Evolutionary conservation across 805 yeast genomes (phyloP).

Genomic region (Candida silvicultrix): DNA sequence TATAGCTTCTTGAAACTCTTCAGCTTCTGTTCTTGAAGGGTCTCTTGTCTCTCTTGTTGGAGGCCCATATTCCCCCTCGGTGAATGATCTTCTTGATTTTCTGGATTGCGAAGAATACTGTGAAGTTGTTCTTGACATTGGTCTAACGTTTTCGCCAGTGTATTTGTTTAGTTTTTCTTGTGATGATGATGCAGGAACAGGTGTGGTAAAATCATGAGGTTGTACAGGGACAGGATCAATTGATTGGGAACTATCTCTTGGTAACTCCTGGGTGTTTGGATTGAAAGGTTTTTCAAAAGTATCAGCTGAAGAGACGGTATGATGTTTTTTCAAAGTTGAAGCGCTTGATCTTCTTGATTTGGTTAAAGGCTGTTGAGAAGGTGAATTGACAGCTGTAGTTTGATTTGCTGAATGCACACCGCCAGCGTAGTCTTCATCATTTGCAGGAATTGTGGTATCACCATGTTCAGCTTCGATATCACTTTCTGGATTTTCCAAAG

Average conservation of each 20-base stretch:
- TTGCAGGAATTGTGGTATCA: not conserved
- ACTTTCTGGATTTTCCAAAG: constrained; percentile 11
- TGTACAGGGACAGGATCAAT: not conserved
- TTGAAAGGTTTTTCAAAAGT: not conserved
- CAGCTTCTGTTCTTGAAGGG: constrained; percentile 8
- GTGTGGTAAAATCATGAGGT: not conserved
- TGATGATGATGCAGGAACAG: not conserved
- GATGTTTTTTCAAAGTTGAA: not conserved
- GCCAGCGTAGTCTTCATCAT: too few relatives aligned
- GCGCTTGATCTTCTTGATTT: not conserved
- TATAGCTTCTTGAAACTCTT: constrained; percentile 17
- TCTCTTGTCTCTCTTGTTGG: constrained; percentile 8
- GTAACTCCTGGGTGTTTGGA: not conserved
- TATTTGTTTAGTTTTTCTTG: not conserved
- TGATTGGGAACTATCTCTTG: not conserved
- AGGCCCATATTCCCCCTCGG: constrained; percentile 12
- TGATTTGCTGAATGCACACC: not conserved
- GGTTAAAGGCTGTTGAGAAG: not conserved
- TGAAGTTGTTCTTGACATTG: not conserved
- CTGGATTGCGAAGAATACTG: not conserved
- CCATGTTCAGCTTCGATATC: not conserved
- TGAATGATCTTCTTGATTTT: constrained; percentile 7
- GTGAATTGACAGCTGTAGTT: not conserved
- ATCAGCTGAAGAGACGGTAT: not conserved
- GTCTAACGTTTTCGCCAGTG: not conserved